Conservation (phyloP, 2,329 filamentous ascomycete species). For the Rhinocladiella similis region DNA sequence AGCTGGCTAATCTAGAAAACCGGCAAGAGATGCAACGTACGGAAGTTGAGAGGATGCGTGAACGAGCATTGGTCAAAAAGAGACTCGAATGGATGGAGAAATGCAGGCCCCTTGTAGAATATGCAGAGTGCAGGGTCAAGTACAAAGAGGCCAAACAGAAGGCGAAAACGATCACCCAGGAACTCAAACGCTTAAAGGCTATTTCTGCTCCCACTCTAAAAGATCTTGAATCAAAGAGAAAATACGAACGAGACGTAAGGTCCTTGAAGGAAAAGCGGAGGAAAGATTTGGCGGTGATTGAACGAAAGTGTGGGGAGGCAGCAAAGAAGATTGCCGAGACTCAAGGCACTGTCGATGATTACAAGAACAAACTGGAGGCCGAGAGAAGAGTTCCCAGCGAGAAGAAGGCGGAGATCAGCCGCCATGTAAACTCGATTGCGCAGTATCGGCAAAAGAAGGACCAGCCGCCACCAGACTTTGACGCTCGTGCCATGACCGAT, state of each 20-base stretch:
- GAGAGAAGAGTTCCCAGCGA: constrained; percentile 52
- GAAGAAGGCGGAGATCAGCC: constrained; percentile 54
- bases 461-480: constrained; percentile 65
- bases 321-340: constrained; percentile 44
- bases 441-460: constrained; percentile 64
- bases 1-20: constrained; percentile 66
- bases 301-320: constrained; percentile 27
- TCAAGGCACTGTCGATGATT: constrained; percentile 38
- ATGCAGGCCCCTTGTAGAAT: constrained; percentile 66
- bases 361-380: constrained; percentile 46
- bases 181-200: constrained; percentile 61
- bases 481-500: constrained; percentile 38
- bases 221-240: constrained; percentile 68
- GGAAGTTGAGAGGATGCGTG: constrained; percentile 79
- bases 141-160: constrained; percentile 56
- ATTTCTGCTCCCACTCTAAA: constrained; percentile 67
- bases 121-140: constrained; percentile 55
- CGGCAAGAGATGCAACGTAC: constrained; percentile 73
- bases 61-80: constrained; percentile 68
- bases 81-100: constrained; percentile 66
- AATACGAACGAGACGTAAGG: constrained; percentile 55
- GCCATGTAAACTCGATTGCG: constrained; percentile 59
- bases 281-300: constrained; percentile 51
- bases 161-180: constrained; percentile 55
- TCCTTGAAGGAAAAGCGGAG: constrained; percentile 51